Percentiles rank a stretch among this genome's conserved stretches.
Conservation (phyloP, 1,139 yeast species). For the Pichia cactophila region DNA sequence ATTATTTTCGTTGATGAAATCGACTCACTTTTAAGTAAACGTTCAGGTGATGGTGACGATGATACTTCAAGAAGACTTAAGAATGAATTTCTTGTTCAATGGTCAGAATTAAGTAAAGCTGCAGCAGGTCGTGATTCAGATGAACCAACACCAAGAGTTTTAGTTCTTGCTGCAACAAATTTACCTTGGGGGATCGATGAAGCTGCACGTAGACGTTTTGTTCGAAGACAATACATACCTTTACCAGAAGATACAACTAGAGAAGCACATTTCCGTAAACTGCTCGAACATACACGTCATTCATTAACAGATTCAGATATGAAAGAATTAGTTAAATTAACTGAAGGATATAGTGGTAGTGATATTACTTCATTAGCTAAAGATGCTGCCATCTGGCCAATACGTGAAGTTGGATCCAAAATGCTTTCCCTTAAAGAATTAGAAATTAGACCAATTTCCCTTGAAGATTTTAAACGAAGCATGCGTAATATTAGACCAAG, state of each 20-base stretch:
- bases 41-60: constrained; percentile 80
- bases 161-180: constrained; percentile 93
- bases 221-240: constrained; percentile 88
- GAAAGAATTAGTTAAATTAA: constrained; percentile 42
- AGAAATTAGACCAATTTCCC: constrained; percentile 70
- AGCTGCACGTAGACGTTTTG: constrained; percentile 94
- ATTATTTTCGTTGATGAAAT: constrained; percentile 96
- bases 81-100: constrained; percentile 89
- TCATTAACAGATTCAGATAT: constrained; percentile 59
- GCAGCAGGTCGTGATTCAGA: constrained; percentile 67
- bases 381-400: constrained; percentile 98
- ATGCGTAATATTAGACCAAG: constrained; percentile 84
- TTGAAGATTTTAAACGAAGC: constrained; percentile 71
- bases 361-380: constrained; percentile 94
- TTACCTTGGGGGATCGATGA: constrained; percentile 98
- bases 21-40: constrained; percentile 78
- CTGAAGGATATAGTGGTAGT: constrained; percentile 71
- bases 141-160: constrained; percentile 59
- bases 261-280: constrained; percentile 58
- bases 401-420: constrained; percentile 84
- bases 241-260: constrained; percentile 86
- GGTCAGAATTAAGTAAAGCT: constrained; percentile 91
- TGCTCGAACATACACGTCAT: constrained; percentile 71
- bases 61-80: constrained; percentile 89
- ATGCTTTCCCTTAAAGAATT: constrained; percentile 79